phyloP scores from a whole-genome alignment of 2,329 filamentous ascomycete species.

The Neophaeococcomyces aloes region DNA sequence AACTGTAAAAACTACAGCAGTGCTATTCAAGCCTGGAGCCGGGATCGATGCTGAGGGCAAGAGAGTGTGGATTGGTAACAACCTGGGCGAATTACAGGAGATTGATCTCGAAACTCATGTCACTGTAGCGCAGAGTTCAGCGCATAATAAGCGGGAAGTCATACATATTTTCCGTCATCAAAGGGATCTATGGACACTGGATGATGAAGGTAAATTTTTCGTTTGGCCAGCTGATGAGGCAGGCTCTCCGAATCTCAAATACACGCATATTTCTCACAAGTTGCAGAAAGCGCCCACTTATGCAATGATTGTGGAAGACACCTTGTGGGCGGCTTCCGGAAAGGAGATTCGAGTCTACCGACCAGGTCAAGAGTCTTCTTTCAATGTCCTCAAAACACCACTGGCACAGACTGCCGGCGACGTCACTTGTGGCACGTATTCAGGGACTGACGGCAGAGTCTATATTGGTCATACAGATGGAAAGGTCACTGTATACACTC shows the following conservation, averaged over 20 bases:
- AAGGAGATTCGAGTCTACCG: constrained; percentile 80
- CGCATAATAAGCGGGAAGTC: constrained; percentile 69
- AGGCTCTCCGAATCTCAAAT: constrained; percentile 62
- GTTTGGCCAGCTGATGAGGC: constrained; percentile 74
- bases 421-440: constrained; percentile 69
- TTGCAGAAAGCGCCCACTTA: constrained; percentile 74
- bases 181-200: constrained; percentile 87
- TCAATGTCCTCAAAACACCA: constrained; percentile 56
- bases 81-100: constrained; percentile 77
- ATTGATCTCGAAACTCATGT: constrained; percentile 67
- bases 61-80: constrained; percentile 82
- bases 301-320: constrained; percentile 73
- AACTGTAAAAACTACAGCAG: constrained; percentile 66
- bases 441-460: constrained; percentile 66
- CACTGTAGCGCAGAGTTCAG: constrained; percentile 57
- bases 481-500: constrained; percentile 87
- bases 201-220: constrained; percentile 75
- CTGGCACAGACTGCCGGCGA: constrained; percentile 64
- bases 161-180: constrained; percentile 76
- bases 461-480: constrained; percentile 90
- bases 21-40: constrained; percentile 74
- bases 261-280: constrained; percentile 65
- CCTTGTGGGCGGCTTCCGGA: constrained; percentile 78
- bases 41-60: constrained; percentile 71
- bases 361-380: constrained; percentile 60